Evolutionary conservation across 164 flowering plant genomes (phyloP).

Genomic region (Paratinospora sagittata): DNA sequence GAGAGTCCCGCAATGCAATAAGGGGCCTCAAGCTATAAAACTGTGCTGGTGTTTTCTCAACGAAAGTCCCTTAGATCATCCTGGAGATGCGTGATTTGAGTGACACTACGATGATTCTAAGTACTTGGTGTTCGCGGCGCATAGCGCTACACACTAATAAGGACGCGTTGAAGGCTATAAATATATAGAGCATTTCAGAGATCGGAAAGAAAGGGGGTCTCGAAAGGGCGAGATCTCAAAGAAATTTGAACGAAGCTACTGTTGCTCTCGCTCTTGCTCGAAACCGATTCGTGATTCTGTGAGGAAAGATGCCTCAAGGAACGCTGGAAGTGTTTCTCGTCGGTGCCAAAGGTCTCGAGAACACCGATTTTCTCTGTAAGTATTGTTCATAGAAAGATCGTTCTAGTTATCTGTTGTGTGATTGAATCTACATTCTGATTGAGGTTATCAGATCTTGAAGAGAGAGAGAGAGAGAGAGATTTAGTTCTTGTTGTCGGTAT

Average conservation of each 20-base stretch:
- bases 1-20: no score
- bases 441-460: background rate
- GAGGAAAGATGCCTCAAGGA: constrained; percentile 51
- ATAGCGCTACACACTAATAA: background rate
- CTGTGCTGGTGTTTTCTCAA: no score
- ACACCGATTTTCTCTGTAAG: constrained; percentile 72
- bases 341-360: constrained; percentile 70
- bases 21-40: no score
- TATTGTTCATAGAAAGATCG: background rate
- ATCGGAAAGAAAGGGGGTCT: background rate
- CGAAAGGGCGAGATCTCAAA: background rate
- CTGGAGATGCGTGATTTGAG: no score
- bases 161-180: background rate
- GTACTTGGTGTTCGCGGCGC: background rate
- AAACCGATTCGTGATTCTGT: background rate
- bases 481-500: no score
- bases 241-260: background rate
- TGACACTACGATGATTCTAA: no score
- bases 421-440: background rate
- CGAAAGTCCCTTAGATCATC: no score
- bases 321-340: constrained; percentile 69
- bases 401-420: background rate
- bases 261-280: background rate
- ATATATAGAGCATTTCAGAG: background rate
- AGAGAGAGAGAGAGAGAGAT: background rate